Evolutionary conservation across 2,329 filamentous ascomycete genomes (phyloP), one percentile per base, ranked within the genome.

Genomic region (Gremmenia infestans): DNA sequence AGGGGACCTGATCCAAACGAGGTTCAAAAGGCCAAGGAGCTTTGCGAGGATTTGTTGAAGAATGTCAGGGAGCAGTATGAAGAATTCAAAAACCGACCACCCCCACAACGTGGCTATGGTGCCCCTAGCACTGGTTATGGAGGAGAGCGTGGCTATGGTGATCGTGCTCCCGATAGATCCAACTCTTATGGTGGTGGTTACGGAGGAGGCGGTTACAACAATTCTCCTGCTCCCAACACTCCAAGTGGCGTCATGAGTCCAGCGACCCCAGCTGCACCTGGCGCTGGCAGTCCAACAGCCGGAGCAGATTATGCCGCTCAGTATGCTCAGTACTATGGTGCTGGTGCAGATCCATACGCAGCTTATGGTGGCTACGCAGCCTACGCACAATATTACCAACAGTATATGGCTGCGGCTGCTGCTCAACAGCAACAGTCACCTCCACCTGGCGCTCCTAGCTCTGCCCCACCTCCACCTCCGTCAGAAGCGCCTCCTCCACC

Each of bases 21-120:
- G 78, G 93, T 99, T 36, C 81, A 91, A 58, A 86, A 85, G 64
- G 94, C 90, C 39, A 96, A 94, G 71, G 85, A 89, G 62, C 85
- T 97, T 47, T 97, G 93, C 71, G 83, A 93, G 65, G 91, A 96
- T 66, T 78, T 99, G 51, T 81, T 99, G 48, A 81, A 78, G 60
- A 95, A 94, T 64, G 94, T 99, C 54, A 88, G 86, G 68, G 82
- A 91, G 60, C 88, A 96, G 70, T 97, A 97, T 70, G 88, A 97
- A 69, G 85, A 87, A 48, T 96, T 93, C 79, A 97, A 97, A 74
- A 84, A 84, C 63, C 85, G 89, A 22, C 76, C 76, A 7, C 88
- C 88, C 15, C 88, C 86, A 54, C 78, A 79, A 59, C 86, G 87
- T 50, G 74, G 74, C 53, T 86, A 83, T 64, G 82, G 83, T 23